Evolutionary conservation across 225 moss, liverwort and hornwort species (phyloP).

Genomic region (Neckera pumila): DNA sequence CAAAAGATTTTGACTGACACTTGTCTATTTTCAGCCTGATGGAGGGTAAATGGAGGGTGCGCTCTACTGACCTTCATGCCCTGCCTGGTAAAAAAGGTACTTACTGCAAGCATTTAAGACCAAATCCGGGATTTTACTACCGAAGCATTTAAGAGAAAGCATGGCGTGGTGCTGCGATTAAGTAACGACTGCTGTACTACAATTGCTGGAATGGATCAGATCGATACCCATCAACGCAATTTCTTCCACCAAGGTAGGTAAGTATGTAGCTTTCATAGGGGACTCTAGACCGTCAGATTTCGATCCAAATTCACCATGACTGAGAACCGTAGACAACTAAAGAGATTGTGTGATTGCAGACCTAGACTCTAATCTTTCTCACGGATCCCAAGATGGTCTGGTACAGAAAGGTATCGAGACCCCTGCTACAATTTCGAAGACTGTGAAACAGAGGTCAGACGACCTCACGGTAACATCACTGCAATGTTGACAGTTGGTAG

Average conservation of each 20-base stretch:
- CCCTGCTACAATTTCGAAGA: neutral
- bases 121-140: neutral
- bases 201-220: neutral
- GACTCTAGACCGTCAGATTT: neutral
- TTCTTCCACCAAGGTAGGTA: neutral
- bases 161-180: neutral
- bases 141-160: neutral
- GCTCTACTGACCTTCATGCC: neutral
- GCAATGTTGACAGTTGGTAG: neutral
- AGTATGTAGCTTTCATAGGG: neutral
- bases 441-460: neutral
- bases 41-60: neutral
- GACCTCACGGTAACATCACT: neutral
- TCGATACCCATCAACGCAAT: neutral
- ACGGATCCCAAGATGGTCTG: neutral
- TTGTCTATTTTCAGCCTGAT: neutral
- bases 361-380: neutral
- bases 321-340: neutral
- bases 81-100: neutral
- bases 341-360: neutral
- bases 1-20: constrained; percentile 21
- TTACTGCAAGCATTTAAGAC: neutral
- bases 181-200: neutral
- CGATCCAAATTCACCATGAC: neutral
- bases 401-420: neutral